Base-by-base conservation (phyloP, 73 alveolate genomes). In the Uronychia setigera region DNA sequence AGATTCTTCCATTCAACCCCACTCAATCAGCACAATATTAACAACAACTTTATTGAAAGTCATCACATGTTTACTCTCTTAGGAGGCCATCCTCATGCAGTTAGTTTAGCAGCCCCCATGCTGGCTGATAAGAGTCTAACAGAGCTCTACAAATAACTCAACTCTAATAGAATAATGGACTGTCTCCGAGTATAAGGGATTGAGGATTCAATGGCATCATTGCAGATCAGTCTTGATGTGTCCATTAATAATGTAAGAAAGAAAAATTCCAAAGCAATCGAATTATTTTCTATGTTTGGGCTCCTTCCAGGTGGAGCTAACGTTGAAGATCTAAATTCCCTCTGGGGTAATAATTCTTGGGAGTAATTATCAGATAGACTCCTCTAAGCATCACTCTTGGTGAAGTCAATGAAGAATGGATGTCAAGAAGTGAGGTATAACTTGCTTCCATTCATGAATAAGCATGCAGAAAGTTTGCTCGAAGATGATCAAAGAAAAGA, bases 61-160 rank as follows among this genome's bases (percentile, higher is more conserved):
- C 80, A 33, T 79, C 95, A 88, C 57, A 57, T 89, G 35, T 77
- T 83, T 31, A 29, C 33, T 19, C 33, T 89, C 1, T 35, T 89
- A 31, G 92, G 92, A 1, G 92, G 95, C 28, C 95, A 89, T 84
- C 95, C 95, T 29, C 95, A 89, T 58, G 95, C 95, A 0, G 82
- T 89, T n/a, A 80, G 92, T 76, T 74, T 89, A 74, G 95, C 92
- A n/a, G 95, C 92, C 1, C 89, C 95, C 25, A 35, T 88, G 30
- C 35, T 88, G 35, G 33, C 81, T 58, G 88, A 88, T 67, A 88
- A 76, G 32, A 58, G 83, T 5, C 60, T 88, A 13, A 83, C 81
- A 31, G 94, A 82, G 74, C 85, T 88, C 31, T 88, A 79, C 67
- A 1, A 67, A 11, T 57, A 34, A 27, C 86, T 88, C 32, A 83